phyloP scores from a whole-genome alignment of 148 eudicot genomes.

The Silene conica region DNA sequence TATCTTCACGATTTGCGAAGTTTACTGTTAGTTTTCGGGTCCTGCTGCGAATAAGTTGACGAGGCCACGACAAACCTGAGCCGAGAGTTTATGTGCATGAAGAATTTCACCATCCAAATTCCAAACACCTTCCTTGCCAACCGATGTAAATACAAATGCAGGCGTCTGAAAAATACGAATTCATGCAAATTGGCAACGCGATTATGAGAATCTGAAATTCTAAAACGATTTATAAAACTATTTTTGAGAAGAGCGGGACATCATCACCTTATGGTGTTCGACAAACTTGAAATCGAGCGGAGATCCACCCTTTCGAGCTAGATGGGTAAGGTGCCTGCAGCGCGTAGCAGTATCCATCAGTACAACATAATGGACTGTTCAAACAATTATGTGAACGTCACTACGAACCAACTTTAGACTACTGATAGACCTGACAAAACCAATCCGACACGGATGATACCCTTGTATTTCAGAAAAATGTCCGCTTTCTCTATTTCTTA shows the following conservation, averaged over 20 bases:
- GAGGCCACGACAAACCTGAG: slow-evolving; percentile 91
- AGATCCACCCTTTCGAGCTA: slow-evolving; percentile 71
- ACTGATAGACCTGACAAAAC: not conserved
- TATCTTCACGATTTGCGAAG: not conserved
- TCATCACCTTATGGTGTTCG: slow-evolving; percentile 80
- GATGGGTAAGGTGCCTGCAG: slow-evolving; percentile 79
- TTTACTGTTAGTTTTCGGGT: slow-evolving; percentile 48
- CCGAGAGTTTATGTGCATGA: slow-evolving; percentile 81
- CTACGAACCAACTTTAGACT: not conserved
- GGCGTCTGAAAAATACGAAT: slow-evolving; percentile 44
- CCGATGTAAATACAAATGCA: slow-evolving; percentile 82
- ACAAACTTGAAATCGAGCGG: slow-evolving; percentile 83
- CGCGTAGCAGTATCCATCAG: not conserved
- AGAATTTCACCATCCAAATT: slow-evolving; percentile 91
- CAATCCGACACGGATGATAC: not conserved
- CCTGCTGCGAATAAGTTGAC: slow-evolving; percentile 88
- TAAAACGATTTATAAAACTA: too few relatives aligned
- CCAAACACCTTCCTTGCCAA: slow-evolving; percentile 79
- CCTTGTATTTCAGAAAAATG: too few relatives aligned
- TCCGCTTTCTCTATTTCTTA: too few relatives aligned
- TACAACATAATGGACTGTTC: not conserved
- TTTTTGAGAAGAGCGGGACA: too few relatives aligned
- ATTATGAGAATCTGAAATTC: too few relatives aligned
- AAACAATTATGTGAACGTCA: not conserved
- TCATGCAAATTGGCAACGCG: too few relatives aligned